phyloP scores from a whole-genome alignment of 2,329 filamentous ascomycete genomes.

The Neonectria magnoliae region DNA sequence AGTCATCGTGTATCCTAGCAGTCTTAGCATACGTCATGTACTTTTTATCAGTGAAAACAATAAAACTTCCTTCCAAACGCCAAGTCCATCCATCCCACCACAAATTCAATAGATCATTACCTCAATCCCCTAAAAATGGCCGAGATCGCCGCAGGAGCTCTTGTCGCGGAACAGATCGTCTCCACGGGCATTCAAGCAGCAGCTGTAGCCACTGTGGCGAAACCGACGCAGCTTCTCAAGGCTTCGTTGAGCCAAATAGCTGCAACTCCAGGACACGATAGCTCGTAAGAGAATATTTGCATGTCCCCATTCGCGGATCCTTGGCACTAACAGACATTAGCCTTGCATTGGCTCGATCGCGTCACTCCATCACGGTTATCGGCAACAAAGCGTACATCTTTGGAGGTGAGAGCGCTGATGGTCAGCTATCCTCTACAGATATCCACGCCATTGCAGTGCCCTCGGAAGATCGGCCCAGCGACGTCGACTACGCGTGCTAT shows the following conservation, averaged over 20 bases:
- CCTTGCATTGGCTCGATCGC: constrained; percentile 28
- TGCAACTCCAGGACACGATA: constrained; percentile 19
- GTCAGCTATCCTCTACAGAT: constrained; percentile 28
- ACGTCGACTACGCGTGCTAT: constrained; percentile 34
- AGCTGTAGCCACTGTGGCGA: constrained; percentile 28
- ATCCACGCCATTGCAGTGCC: constrained; percentile 24
- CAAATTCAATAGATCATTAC: not conserved
- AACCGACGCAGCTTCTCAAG: constrained; percentile 33
- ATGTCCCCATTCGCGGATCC: rapidly evolving
- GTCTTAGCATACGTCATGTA: not conserved
- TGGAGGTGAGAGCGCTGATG: constrained; percentile 29
- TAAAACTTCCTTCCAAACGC: not conserved
- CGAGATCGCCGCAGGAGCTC: constrained; percentile 33
- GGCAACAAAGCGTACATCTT: constrained; percentile 32
- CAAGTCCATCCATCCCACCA: not conserved
- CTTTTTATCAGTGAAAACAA: not conserved
- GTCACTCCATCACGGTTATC: constrained; percentile 31
- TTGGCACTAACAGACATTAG: not conserved
- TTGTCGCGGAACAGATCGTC: constrained; percentile 33
- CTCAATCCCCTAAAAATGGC: constrained; percentile 22
- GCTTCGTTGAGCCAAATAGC: constrained; percentile 36
- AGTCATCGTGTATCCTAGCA: not conserved
- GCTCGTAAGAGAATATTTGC: constrained; percentile 13
- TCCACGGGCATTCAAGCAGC: constrained; percentile 34
- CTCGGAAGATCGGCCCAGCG: not conserved